Base-by-base conservation (phyloP, 768 basidiomycete genomes). In the Podaxis sp. region DNA sequence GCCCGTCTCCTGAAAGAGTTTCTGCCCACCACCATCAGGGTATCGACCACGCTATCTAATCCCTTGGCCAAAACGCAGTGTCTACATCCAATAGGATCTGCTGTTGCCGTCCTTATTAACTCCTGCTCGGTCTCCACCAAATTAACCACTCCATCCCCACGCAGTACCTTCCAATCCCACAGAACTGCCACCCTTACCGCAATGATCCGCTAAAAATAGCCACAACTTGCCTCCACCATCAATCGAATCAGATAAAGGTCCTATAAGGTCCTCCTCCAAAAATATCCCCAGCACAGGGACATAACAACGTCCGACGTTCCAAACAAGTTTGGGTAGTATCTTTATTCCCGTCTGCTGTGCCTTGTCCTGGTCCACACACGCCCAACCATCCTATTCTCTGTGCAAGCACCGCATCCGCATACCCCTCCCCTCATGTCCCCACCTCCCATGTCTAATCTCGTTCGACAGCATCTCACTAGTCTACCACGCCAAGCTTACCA, bases 201-300 rank as follows among this genome's bases (percentile, higher is more conserved):
- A 56, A 4, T 41, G 24, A 28, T 56, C 11, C 12, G 15, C 54
- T 37, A 57, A 57, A 57, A 57, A 57, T 57, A 57, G n/a, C 54
- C 30, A 22, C 37, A n/a, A 56, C 7, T 28, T 50, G 24, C 49
- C 49, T 28, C 49, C 49, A 22, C 49, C 38, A 56, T 56, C 53
- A 56, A 56, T 3, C 37, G 40, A 56, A 56, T 24, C 40, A 57
- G 56, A 57, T 57, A n/a, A n/a, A n/a, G n/a, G n/a, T n/a, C n/a
- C n/a, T n/a, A n/a, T n/a, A 57, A 44, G 56, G 15, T 17, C 24
- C 22, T 44, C 40, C 1, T 56, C 37, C 24, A 56, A 56, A 57
- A 44, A 57, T 57, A 57, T 20, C 40, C 26, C 28, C 38, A 41
- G 26, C 40, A 41, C 41, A 46, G 56, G 41, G 56, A 24, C 41